Conservation (phyloP, 2,329 filamentous ascomycete species). For the Talaromyces sp. region DNA sequence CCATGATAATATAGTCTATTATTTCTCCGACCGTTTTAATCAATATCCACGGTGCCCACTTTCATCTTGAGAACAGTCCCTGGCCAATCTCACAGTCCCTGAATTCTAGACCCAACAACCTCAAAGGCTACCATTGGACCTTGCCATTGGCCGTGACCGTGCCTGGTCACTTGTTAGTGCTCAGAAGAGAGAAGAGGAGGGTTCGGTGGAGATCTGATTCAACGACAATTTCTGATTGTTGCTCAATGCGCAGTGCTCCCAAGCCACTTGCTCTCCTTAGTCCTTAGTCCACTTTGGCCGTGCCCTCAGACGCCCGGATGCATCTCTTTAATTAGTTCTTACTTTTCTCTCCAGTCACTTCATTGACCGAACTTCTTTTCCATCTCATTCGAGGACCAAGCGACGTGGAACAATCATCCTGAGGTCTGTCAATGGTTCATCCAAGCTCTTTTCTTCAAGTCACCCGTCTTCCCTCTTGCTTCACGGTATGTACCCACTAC, state of each 20-base stretch:
- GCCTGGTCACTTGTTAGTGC: not conserved
- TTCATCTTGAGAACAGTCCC: not conserved
- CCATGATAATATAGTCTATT: not conserved
- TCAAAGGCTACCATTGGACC: not conserved
- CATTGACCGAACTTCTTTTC: not conserved
- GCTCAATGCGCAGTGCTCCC: no score
- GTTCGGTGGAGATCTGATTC: not conserved
- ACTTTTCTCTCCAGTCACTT: not conserved
- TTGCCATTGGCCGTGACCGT: not conserved
- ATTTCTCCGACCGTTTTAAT: constrained; percentile 4
- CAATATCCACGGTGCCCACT: constrained; percentile 2
- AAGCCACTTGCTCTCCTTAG: constrained; percentile 1
- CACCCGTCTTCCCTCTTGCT: not conserved
- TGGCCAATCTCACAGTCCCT: not conserved
- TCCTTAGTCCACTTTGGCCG: not conserved
- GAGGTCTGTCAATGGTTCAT: constrained; percentile 4
- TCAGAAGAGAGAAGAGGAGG: not conserved
- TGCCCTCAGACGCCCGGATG: not conserved
- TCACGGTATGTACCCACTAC: not conserved
- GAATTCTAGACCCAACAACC: not conserved
- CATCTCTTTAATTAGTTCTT: constrained; percentile 1
- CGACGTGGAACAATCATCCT: not conserved
- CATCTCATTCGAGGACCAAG: constrained; percentile 3
- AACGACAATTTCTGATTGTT: not conserved
- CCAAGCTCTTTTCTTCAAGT: not conserved